Conservation (phyloP, 164 flowering plant species). For the Umbilicus rupestris region DNA sequence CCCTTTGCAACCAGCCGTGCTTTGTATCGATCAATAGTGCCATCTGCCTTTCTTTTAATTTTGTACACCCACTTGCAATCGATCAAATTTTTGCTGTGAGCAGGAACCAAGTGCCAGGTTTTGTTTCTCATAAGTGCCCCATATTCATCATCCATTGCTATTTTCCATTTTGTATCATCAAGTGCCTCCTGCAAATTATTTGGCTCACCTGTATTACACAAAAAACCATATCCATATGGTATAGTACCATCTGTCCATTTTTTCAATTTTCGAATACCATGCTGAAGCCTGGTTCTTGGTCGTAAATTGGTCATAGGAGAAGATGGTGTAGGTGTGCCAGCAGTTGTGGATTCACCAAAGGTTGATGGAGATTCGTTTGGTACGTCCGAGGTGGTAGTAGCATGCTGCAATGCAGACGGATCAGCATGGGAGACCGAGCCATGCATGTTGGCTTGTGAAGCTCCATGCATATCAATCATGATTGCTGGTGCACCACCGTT, state of each 20-base stretch:
- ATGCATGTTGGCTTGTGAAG: no score
- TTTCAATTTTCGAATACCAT: neutral
- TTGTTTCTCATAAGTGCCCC: neutral
- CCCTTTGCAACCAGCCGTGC: neutral
- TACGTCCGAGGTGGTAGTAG: no score
- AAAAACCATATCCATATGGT: neutral
- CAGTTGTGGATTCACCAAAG: no score
- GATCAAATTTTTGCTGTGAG: neutral
- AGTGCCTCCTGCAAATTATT: neutral
- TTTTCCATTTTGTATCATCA: neutral
- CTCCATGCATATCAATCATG: no score
- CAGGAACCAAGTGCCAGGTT: neutral
- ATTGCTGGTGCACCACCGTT: no score
- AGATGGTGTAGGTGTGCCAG: no score
- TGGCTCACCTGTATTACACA: neutral
- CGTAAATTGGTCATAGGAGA: neutral
- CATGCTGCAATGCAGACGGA: no score
- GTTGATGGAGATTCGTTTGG: no score
- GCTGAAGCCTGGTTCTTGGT: neutral
- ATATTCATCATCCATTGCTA: neutral
- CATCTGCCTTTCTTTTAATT: neutral
- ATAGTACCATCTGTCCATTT: neutral
- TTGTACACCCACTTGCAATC: neutral
- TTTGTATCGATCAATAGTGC: neutral
- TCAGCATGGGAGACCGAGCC: no score